Percentiles rank a stretch among this genome's conserved stretches.
Evolutionary conservation across 257 asterid species (phyloP).

Genomic region (Petunia axillaris): DNA sequence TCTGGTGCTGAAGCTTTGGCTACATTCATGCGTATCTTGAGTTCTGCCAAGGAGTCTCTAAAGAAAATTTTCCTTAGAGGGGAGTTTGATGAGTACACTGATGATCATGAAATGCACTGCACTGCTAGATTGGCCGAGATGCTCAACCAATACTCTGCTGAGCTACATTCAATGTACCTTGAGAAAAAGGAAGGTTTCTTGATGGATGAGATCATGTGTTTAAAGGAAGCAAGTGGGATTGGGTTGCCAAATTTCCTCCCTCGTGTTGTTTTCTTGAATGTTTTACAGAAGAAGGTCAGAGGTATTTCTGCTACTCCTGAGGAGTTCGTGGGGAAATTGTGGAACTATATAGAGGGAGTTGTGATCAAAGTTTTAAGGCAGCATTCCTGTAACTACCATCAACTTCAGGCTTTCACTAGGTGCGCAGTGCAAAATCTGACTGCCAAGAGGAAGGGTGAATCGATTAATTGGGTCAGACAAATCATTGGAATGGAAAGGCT

Average conservation of each 20-base stretch:
- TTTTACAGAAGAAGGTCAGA: background rate
- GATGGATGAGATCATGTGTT: background rate
- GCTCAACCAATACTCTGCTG: background rate
- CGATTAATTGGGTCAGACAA: conserved; percentile 33
- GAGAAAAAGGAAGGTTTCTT: background rate
- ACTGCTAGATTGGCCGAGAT: conserved; percentile 29
- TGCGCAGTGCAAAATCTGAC: conserved; percentile 19
- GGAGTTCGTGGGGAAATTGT: background rate
- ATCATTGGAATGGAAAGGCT: conserved; percentile 32
- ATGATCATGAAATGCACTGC: conserved; percentile 37
- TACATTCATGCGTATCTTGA: conserved; percentile 34
- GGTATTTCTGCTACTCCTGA: background rate
- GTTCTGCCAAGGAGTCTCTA: conserved; percentile 34
- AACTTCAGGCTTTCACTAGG: background rate
- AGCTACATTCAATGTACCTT: background rate
- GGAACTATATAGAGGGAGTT: background rate
- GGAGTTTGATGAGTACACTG: conserved; percentile 41
- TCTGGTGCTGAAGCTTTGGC: conserved; percentile 41
- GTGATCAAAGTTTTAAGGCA: background rate
- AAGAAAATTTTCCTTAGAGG: conserved; percentile 33
- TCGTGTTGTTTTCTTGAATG: background rate
- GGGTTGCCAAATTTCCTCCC: conserved; percentile 33
- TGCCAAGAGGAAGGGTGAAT: conserved; percentile 31
- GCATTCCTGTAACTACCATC: background rate
- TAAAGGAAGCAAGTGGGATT: background rate